Evolutionary conservation across 768 basidiomycete genomes (phyloP), one percentile per base, ranked within the genome.

Genomic region (Asterophora lycoperdoides): DNA sequence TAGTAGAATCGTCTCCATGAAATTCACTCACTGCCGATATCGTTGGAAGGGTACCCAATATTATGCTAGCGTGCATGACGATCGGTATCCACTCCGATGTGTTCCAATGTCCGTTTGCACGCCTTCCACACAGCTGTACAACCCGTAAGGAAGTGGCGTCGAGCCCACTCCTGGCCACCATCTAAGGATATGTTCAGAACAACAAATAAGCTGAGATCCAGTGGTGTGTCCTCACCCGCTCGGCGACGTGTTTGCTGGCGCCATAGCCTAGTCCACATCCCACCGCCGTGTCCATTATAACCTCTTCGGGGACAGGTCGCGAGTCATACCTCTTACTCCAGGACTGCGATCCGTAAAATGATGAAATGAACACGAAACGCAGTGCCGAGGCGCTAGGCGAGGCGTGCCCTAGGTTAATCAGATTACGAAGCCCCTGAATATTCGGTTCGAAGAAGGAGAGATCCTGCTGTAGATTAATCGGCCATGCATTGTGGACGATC

Each of bases 391-490:
- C 55, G 39, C 56, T 61, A 1, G 61, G 54, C 5, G 62, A 65
- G 14, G 53, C 58, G 10, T 66, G 46, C 0, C 60, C 64, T 5
- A 76, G 61, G 37, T 76, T 70, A 40, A 79, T 60, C n/a, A 80
- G 64, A 56, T 74, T 71, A 23, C 75, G 66, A 2, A 71, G 74
- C 23, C 74, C 74, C 10, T 57, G 62, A 30, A 81, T 64, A 53
- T 77, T 72, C 2, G 69, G 53, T 49, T 79, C 78, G 45, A 80
- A 81, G 4, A 76, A 77, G 1, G 69, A 63, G 32, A 80, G 60
- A 7, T 69, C 64, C 2, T 78, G 65, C 44, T 76, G 76, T 62
- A 81, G 69, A 50, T 68, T 61, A 20, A 70, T 59, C 17, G 57
- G 63, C 74, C 74, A 75, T 3, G 73, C 72, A 7, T 64, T 70